A percentile compares a stretch with the other conserved stretches of the same genome.
Evolutionary conservation across 331 rosid species (phyloP).

Genomic region (Pyrus hybrid): DNA sequence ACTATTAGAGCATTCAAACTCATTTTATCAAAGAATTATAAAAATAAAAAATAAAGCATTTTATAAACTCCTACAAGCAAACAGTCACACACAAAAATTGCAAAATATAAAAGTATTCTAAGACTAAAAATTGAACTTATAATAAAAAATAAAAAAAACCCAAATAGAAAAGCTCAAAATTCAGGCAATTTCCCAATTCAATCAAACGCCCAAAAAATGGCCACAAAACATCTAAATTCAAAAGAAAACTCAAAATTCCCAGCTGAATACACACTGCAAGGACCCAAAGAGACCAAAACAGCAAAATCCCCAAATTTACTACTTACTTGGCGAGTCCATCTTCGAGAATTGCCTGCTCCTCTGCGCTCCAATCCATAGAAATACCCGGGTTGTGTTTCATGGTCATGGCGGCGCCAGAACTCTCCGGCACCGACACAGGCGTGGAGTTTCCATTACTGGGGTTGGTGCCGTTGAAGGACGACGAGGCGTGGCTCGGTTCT

Average conservation of each 20-base stretch:
- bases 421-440: constrained; percentile 43
- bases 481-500: constrained; percentile 59
- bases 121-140: background rate
- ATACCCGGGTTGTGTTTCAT: constrained; percentile 97
- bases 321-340: constrained; percentile 81
- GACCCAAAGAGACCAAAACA: background rate
- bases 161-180: background rate
- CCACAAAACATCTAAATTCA: background rate
- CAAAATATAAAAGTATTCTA: background rate
- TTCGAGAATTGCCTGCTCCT: constrained; percentile 78
- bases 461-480: constrained; percentile 60
- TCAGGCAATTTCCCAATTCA: background rate
- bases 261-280: background rate
- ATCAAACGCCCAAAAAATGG: background rate
- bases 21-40: background rate
- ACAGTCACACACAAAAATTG: background rate
- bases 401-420: constrained; percentile 41
- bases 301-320: background rate
- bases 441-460: constrained; percentile 51
- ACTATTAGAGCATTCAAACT: too few species aligned
- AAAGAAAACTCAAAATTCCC: background rate
- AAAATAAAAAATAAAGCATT: background rate
- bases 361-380: constrained; percentile 74
- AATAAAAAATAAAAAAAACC: background rate
- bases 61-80: background rate